A percentile compares a stretch with the other conserved stretches of the same genome.
Conservation (phyloP, 176 grass and related monocot species). For the Zea luxurians region DNA sequence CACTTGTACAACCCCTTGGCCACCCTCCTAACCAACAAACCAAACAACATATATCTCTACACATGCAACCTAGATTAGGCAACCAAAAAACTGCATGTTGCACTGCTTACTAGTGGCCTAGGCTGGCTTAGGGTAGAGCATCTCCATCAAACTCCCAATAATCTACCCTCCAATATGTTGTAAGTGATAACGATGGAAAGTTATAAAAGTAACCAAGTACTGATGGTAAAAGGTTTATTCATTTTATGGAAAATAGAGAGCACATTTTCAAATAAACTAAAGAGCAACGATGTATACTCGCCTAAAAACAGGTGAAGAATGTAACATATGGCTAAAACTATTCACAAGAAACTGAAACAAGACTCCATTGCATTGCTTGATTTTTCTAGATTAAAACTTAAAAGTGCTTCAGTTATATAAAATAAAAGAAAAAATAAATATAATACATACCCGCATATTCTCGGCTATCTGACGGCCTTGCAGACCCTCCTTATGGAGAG, state of each 20-base stretch:
- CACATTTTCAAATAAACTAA: neutral
- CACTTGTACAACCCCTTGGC: too few species aligned
- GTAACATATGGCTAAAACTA: neutral
- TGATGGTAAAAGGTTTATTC: neutral
- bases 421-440: neutral
- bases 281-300: neutral
- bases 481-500: constrained; percentile 89
- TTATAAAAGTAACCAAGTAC: neutral
- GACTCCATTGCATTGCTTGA: neutral
- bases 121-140: neutral
- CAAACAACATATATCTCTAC: neutral
- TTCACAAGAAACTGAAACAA: neutral
- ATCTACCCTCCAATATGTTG: neutral
- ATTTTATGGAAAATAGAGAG: neutral
- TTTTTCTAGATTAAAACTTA: neutral
- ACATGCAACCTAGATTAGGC: neutral
- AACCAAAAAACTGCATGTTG: neutral
- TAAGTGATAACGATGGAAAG: neutral
- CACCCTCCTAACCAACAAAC: neutral
- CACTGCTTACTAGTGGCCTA: neutral
- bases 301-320: neutral
- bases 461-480: constrained; percentile 82
- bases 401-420: neutral
- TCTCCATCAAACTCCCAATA: neutral
- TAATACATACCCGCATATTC: constrained; percentile 54